These are phyloP conservation scores for Phytophthora multivora DNA, from an alignment of 352 stramenopile species.

Conservation along the genomic window DNA sequence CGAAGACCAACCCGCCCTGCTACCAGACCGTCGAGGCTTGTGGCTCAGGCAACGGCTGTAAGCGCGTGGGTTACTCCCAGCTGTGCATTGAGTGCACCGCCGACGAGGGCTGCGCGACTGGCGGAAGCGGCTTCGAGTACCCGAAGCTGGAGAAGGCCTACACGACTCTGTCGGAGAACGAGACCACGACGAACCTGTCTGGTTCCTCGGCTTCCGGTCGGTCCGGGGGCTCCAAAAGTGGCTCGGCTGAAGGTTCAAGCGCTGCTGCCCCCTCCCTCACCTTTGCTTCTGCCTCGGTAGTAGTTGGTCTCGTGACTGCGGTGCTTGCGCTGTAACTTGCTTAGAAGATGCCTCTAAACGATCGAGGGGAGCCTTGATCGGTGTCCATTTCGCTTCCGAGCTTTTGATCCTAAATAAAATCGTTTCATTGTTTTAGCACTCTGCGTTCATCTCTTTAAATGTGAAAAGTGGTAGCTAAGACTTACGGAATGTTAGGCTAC, in stretches of 20 bases:
- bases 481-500: too few relatives aligned
- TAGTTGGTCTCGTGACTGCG: slow-evolving; percentile 25
- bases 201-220: slow-evolving; percentile 3
- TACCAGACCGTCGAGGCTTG: slow-evolving; percentile 66
- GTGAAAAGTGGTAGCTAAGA: too few relatives aligned
- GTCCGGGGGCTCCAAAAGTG: not conserved
- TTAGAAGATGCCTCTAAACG: slow-evolving; percentile 23
- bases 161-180: slow-evolving; percentile 42
- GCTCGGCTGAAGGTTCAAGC: slow-evolving; percentile 10
- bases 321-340: slow-evolving; percentile 27
- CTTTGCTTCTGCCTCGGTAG: slow-evolving; percentile 22
- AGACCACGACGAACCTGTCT: slow-evolving; percentile 40
- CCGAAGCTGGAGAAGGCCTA: slow-evolving; percentile 63
- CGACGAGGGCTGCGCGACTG: slow-evolving; percentile 40
- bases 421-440: not conserved
- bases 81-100: slow-evolving; percentile 63
- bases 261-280: slow-evolving; percentile 9
- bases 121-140: slow-evolving; percentile 59
- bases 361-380: slow-evolving; percentile 5
- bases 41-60: slow-evolving; percentile 58
- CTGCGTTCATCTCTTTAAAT: too few relatives aligned
- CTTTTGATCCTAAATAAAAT: slow-evolving; percentile 35
- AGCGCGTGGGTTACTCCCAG: slow-evolving; percentile 73
- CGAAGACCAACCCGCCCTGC: slow-evolving; percentile 64
- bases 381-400: slow-evolving; percentile 32